phyloP scores from a whole-genome alignment of 805 yeast genomes.

The Wilhelminamyces savonicus region DNA sequence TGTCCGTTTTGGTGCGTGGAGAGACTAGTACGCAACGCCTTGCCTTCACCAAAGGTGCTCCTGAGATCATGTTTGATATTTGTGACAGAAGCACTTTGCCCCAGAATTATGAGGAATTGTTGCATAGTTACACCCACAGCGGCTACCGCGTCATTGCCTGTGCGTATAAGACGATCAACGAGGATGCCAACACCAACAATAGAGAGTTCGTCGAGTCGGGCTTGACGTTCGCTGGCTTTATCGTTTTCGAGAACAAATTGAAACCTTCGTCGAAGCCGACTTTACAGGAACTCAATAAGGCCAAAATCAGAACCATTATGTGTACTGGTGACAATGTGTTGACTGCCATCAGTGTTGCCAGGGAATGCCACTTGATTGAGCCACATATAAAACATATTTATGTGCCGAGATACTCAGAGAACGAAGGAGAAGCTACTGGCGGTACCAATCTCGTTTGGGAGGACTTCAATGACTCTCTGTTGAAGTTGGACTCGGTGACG shows the following conservation, averaged over 20 bases:
- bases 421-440: conserved; percentile 8
- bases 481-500: conserved; percentile 58
- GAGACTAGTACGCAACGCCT: conserved; percentile 5
- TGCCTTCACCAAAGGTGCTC: conserved; percentile 87
- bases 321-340: conserved; percentile 96
- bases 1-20: conserved; percentile 66
- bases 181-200: conserved; percentile 6
- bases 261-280: conserved; percentile 64
- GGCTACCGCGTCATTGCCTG: conserved; percentile 96
- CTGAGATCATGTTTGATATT: conserved; percentile 80
- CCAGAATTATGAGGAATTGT: conserved; percentile 58
- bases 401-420: conserved; percentile 54
- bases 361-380: conserved; percentile 67
- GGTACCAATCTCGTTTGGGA: conserved; percentile 54
- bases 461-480: conserved; percentile 54
- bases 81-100: conserved; percentile 75
- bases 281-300: conserved; percentile 51
- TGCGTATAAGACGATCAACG: conserved; percentile 48
- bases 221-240: conserved; percentile 77
- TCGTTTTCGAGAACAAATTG: conserved; percentile 86
- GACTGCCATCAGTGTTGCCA: conserved; percentile 90
- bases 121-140: conserved; percentile 82
- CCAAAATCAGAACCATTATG: conserved; percentile 81
- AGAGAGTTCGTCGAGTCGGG: conserved; percentile 68
- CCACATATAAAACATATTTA: conserved; percentile 26